Evolutionary conservation across 2,329 filamentous ascomycete genomes (phyloP), one percentile per base, ranked within the genome.

Genomic region (Aspergillus uvarum): DNA sequence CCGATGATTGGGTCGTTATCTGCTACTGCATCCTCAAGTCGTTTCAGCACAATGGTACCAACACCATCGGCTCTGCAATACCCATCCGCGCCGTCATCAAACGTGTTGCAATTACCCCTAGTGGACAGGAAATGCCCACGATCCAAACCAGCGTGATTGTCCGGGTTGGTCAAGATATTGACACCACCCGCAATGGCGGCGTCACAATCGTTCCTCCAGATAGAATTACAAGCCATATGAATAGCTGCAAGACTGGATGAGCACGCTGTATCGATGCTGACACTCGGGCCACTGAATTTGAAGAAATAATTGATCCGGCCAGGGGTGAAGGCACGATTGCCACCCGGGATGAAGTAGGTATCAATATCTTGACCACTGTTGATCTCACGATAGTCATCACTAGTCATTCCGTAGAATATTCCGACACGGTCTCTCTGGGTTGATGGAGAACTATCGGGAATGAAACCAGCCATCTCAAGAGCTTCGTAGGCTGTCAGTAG

Each of bases 31-130:
- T 95, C 91, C 58, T 91, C 88, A 2, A 93, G 85, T 42, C 91
- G 83, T 81, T 96, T 96, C 49, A 96, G 79, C 21, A 95, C 82
- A 55, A 95, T 82, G 0, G 88, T 88, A 2, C 87, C 90, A 63
- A 89, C 88, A 26, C 86, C 87, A 67, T 96, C 91, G 59, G 87
- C 90, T 72, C 91, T 87, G 77, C 90, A 95, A 76, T 95, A 94
- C 1, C 91, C 91, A 75, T 93, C 89, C 4, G 91, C 91, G 42
- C 83, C 85, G 65, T 91, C 88, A 73, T 94, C 90, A 71, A 91
- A 95, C 0, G 90, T 92, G 70, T 92, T 90, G 76, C 90, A 93
- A 62, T 87, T 84, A 5, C 90, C 89, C 55, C 85, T 90, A 11
- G 50, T 52, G 10, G 61, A 91, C 65, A 94, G 78, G 77, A 94